These are phyloP conservation scores for Saccharomycopsis malanga DNA, from an alignment of 805 yeast genomes.

Conservation along the genomic window DNA sequence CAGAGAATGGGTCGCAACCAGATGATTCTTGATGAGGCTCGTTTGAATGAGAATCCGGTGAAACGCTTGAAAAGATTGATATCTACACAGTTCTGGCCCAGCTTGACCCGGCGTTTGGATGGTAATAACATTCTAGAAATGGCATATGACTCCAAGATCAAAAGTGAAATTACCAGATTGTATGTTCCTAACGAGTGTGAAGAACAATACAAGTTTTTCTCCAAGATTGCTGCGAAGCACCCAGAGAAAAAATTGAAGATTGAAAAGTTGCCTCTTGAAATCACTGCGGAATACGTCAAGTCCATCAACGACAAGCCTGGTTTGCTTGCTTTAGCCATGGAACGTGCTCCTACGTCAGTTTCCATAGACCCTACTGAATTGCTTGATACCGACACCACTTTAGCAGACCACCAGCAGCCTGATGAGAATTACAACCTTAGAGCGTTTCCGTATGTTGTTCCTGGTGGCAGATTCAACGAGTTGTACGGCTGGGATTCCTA, in stretches of 20 bases:
- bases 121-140: slow-evolving; percentile 54
- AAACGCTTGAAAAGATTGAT: slow-evolving; percentile 67
- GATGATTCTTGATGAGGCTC: slow-evolving; percentile 72
- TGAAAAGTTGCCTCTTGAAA: slow-evolving; percentile 63
- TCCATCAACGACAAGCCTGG: slow-evolving; percentile 83
- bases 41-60: slow-evolving; percentile 85
- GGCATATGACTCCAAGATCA: slow-evolving; percentile 74
- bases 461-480: slow-evolving; percentile 96
- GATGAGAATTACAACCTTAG: slow-evolving; percentile 31
- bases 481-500: slow-evolving; percentile 98
- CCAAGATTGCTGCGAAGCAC: slow-evolving; percentile 41
- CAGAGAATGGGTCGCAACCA: slow-evolving; percentile 70
- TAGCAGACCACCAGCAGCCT: neutral
- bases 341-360: slow-evolving; percentile 42
- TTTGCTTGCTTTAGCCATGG: slow-evolving; percentile 70
- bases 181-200: slow-evolving; percentile 64
- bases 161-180: slow-evolving; percentile 60
- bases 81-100: slow-evolving; percentile 71
- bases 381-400: neutral
- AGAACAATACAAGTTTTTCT: slow-evolving; percentile 69
- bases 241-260: slow-evolving; percentile 60
- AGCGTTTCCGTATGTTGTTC: slow-evolving; percentile 86
- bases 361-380: slow-evolving; percentile 33
- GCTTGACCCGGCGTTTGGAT: slow-evolving; percentile 65
- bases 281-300: slow-evolving; percentile 71